Evolutionary conservation across 352 stramenopile species (phyloP).

Genomic region (Globisporangium camurandrum): DNA sequence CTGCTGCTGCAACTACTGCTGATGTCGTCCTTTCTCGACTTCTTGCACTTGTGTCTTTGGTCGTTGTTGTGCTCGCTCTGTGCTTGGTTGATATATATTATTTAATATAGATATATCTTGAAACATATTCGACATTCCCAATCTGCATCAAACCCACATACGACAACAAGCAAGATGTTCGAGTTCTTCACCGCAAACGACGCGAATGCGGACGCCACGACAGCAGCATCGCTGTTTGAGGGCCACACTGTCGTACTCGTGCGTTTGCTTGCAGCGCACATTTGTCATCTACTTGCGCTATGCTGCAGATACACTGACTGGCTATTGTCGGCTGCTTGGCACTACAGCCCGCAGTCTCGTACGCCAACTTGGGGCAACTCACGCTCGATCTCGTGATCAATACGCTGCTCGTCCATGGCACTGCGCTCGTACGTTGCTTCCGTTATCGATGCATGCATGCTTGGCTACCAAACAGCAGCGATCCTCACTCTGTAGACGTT

Average conservation of each 20-base stretch:
- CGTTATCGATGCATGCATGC: background rate
- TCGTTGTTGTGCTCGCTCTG: too few species aligned
- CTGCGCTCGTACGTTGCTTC: constrained; percentile 29
- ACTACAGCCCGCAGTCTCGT: constrained; percentile 67
- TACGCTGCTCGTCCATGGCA: constrained; percentile 47
- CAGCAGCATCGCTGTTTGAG: constrained; percentile 45
- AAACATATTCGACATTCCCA: too few species aligned
- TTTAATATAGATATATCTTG: too few species aligned
- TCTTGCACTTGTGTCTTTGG: too few species aligned
- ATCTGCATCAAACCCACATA: background rate
- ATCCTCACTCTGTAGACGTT: background rate
- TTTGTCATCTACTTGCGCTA: background rate
- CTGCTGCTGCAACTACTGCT: too few species aligned
- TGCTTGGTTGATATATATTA: too few species aligned
- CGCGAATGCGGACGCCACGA: background rate
- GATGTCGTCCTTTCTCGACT: too few species aligned
- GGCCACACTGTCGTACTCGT: constrained; percentile 54
- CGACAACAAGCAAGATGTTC: constrained; percentile 4
- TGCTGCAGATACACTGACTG: background rate
- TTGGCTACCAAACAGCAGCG: background rate
- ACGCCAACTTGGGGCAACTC: constrained; percentile 76
- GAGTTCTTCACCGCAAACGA: constrained; percentile 2
- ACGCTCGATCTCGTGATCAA: constrained; percentile 73
- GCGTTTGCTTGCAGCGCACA: constrained; percentile 6
- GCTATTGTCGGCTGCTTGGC: constrained; percentile 1